Conservation (phyloP, 306 rosid genomes). For the Canavalia gladiata region DNA sequence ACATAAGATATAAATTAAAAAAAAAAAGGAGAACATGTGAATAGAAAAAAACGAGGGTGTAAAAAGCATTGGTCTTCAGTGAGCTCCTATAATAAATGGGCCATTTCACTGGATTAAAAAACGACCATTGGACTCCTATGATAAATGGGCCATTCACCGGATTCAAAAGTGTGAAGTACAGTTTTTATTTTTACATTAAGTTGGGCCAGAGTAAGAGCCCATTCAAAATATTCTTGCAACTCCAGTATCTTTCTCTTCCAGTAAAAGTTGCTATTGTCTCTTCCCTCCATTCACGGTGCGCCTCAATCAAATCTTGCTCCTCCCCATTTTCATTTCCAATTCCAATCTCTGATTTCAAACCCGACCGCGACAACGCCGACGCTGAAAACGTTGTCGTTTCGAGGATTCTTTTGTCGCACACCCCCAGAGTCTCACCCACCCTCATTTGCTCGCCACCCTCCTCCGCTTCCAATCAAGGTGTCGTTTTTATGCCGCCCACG, state of each 20-base stretch:
- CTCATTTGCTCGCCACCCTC: background rate
- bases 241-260: background rate
- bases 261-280: conserved; percentile 12
- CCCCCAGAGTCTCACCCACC: background rate
- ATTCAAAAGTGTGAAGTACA: too few relatives aligned
- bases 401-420: background rate
- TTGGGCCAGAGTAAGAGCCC: conserved; percentile 46
- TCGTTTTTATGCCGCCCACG: conserved; percentile 33
- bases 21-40: too few relatives aligned
- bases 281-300: conserved; percentile 61
- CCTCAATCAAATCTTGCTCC: conserved; percentile 46
- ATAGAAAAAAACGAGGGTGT: too few relatives aligned
- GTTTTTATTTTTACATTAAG: too few relatives aligned
- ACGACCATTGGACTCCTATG: background rate
- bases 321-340: conserved; percentile 29
- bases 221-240: background rate
- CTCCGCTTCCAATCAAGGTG: conserved; percentile 37
- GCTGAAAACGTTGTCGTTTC: conserved; percentile 33
- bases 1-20: too few relatives aligned
- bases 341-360: conserved; percentile 49
- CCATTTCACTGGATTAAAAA: background rate
- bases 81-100: background rate
- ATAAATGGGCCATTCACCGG: too few relatives aligned
- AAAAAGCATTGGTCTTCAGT: too few relatives aligned
- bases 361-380: conserved; percentile 33